phyloP scores from a whole-genome alignment of 2,329 filamentous ascomycete species.

The Calonectria montana region DNA sequence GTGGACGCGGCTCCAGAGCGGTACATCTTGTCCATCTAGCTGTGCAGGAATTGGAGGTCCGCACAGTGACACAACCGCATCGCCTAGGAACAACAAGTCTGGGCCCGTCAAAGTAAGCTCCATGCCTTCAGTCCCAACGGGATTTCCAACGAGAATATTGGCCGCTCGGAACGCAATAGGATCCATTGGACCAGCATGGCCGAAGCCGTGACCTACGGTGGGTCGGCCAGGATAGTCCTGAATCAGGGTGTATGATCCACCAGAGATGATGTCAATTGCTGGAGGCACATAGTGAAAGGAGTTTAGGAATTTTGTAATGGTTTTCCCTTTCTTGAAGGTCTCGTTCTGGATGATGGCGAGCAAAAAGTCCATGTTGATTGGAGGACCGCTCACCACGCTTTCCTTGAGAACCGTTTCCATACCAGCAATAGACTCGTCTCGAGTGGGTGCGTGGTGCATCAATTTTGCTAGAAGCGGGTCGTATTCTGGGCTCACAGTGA shows the following conservation, averaged over 20 bases:
- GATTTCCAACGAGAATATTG: slow-evolving; percentile 70
- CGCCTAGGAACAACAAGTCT: slow-evolving; percentile 64
- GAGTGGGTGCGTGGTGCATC: slow-evolving; percentile 60
- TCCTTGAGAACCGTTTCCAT: slow-evolving; percentile 56
- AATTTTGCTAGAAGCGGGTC: slow-evolving; percentile 69
- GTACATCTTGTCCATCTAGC: slow-evolving; percentile 59
- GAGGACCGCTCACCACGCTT: slow-evolving; percentile 25
- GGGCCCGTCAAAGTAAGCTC: slow-evolving; percentile 72
- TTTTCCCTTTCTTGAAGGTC: slow-evolving; percentile 60
- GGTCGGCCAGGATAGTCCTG: slow-evolving; percentile 70
- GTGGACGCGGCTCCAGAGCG: slow-evolving; percentile 67
- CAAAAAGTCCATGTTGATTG: slow-evolving; percentile 68
- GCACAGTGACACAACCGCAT: slow-evolving; percentile 67
- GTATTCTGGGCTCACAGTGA: slow-evolving; percentile 67
- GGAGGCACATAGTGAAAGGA: slow-evolving; percentile 65
- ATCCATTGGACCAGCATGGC: slow-evolving; percentile 72
- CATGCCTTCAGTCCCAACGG: slow-evolving; percentile 61
- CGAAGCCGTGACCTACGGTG: slow-evolving; percentile 67
- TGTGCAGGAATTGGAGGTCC: slow-evolving; percentile 64
- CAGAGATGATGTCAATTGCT: slow-evolving; percentile 58
- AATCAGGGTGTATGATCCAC: slow-evolving; percentile 67
- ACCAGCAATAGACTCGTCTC: slow-evolving; percentile 54
- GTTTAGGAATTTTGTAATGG: slow-evolving; percentile 66
- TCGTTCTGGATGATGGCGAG: slow-evolving; percentile 58
- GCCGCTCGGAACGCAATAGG: slow-evolving; percentile 66